Evolutionary conservation across 1,284 basidiomycete genomes (phyloP), one percentile per base, ranked within the genome.

Genomic region (Baeospora myosura): DNA sequence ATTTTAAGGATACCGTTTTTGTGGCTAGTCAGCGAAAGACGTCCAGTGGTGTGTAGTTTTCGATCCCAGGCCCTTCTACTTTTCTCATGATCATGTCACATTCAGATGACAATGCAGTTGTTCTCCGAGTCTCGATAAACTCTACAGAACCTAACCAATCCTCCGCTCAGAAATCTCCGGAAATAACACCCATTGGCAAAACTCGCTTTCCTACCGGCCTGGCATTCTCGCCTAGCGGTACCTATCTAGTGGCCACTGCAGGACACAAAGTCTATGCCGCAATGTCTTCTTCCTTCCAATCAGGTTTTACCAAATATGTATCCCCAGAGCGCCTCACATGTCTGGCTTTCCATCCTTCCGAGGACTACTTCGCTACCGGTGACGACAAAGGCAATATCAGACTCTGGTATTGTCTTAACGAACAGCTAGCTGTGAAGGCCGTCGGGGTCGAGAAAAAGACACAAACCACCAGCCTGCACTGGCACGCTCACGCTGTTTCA

Each of bases 401-500:
- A 26, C 61, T 97, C 8, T 98, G 94, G 93, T 93, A 96, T 60
- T 95, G 90, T 58, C 71, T 96, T 4, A 76, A 81, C 47, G 75
- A 82, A 37, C 63, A 70, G 42, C 52, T 75, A 17, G 64, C 71
- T 4, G 51, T 68, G 35, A 71, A 72, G 52, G 70, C 68, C 24
- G 64, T 68, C 29, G 78, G 74, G 10, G 72, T 80, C 17, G 81
- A 85, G 61, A 84, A 81, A 61, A 78, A 74, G 47, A 76, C 85
- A 1, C 83, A 90, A 47, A 95, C 92, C 1, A 87, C 89, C 1
- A 78, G 82, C 3, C 65, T 97, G 37, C 95, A 98, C 62, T 99
- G 96, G 96, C 96, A 99, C 58, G 87, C 95, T 0, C 94, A 98
- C 59, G 79, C 91, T 4, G 90, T 98, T n/a, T 81, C 87, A 2